A percentile compares a stretch with the other conserved stretches of the same genome.
These are phyloP conservation scores for Didymella glomerata DNA, from an alignment of 2,329 filamentous ascomycete species.

Conservation along the genomic window DNA sequence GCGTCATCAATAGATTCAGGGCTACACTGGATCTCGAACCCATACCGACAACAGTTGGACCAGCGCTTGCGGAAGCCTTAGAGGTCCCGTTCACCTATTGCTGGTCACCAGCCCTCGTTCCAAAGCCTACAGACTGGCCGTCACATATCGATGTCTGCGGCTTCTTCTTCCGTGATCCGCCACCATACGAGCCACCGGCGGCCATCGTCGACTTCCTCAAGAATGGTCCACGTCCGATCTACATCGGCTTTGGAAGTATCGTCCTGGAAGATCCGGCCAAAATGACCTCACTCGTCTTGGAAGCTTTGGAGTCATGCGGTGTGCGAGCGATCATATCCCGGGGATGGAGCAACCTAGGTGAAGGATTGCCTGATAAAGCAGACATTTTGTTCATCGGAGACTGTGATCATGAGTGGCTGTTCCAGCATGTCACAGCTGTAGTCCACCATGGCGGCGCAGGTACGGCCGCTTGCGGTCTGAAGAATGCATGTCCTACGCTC, in stretches of 20 bases:
- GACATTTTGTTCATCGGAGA: conserved; percentile 68
- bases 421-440: conserved; percentile 77
- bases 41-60: conserved; percentile 50
- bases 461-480: conserved; percentile 83
- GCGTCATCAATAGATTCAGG: conserved; percentile 57
- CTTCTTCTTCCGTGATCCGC: conserved; percentile 56
- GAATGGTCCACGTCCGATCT: conserved; percentile 61
- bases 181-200: conserved; percentile 51
- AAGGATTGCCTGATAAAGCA: conserved; percentile 9
- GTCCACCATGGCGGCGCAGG: conserved; percentile 87
- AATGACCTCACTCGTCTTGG: conserved; percentile 57
- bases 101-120: conserved; percentile 53
- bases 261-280: conserved; percentile 60
- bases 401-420: conserved; percentile 86
- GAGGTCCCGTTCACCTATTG: conserved; percentile 57
- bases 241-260: conserved; percentile 67
- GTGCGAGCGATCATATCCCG: conserved; percentile 62
- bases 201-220: conserved; percentile 56
- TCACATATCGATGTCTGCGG: conserved; percentile 49
- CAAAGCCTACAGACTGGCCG: conserved; percentile 34
- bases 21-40: conserved; percentile 53
- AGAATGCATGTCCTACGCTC: conserved; percentile 77
- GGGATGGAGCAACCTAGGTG: conserved; percentile 58
- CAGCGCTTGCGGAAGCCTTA: conserved; percentile 48
- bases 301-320: conserved; percentile 51